Evolutionary conservation across 768 basidiomycete genomes (phyloP).

Genomic region (Macrolepiota fuliginosa): DNA sequence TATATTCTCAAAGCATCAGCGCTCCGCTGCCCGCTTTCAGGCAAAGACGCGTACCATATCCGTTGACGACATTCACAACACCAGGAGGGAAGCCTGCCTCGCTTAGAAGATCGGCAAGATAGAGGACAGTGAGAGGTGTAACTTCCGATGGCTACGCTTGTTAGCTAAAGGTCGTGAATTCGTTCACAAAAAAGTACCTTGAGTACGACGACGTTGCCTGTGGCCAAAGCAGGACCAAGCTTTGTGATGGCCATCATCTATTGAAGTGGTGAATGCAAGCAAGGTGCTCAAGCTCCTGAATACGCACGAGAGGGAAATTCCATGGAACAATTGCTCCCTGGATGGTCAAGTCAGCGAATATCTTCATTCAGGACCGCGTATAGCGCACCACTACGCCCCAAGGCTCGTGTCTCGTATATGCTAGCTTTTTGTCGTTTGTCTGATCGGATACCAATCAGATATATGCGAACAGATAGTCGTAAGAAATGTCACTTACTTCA

Average conservation of each 20-base stretch:
- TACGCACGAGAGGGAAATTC: slow-evolving; percentile 40
- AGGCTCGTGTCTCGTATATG: slow-evolving; percentile 70
- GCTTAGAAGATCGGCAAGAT: slow-evolving; percentile 45
- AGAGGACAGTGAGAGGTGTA: slow-evolving; percentile 66
- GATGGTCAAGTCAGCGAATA: not conserved
- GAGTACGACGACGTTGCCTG: slow-evolving; percentile 70
- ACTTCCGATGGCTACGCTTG: slow-evolving; percentile 57
- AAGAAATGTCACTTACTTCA: slow-evolving; percentile 36
- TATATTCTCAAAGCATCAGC: not conserved
- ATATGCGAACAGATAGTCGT: not conserved
- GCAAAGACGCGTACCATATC: slow-evolving; percentile 46
- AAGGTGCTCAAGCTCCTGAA: not conserved
- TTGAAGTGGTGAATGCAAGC: not conserved
- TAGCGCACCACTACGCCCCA: slow-evolving; percentile 43
- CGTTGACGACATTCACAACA: slow-evolving; percentile 69
- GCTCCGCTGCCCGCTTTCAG: not conserved
- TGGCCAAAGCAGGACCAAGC: slow-evolving; percentile 71
- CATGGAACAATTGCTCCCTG: slow-evolving; percentile 61
- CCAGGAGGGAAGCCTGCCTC: slow-evolving; percentile 79
- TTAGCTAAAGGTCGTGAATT: not conserved
- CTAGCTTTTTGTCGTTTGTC: slow-evolving; percentile 54
- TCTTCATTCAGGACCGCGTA: not conserved
- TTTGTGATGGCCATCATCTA: slow-evolving; percentile 61
- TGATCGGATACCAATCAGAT: slow-evolving; percentile 20
- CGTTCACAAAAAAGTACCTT: slow-evolving; percentile 34